These are phyloP conservation scores for Yarrowia yakushimensis DNA, from an alignment of 805 yeast genomes.

Conservation along the genomic window DNA sequence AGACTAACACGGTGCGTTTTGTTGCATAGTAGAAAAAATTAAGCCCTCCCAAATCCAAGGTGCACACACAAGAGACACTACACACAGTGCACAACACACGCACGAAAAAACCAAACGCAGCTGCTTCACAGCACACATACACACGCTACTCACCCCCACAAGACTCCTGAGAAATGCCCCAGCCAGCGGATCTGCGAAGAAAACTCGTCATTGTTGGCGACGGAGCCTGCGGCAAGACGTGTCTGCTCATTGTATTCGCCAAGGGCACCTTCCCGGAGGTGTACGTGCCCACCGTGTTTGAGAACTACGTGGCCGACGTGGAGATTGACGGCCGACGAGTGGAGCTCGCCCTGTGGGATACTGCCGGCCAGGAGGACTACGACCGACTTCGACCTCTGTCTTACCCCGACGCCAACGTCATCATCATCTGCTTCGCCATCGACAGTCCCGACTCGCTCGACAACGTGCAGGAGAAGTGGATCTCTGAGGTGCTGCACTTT, in stretches of 20 bases:
- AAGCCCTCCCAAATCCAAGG: background rate
- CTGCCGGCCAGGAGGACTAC: constrained; percentile 98
- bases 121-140: background rate
- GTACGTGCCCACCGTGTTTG: constrained; percentile 94
- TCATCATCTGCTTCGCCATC: constrained; percentile 84
- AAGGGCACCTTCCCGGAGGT: constrained; percentile 92
- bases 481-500: constrained; percentile 87
- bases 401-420: constrained; percentile 89
- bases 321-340: constrained; percentile 88
- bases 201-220: constrained; percentile 94
- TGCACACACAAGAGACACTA: background rate
- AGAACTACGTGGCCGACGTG: constrained; percentile 95
- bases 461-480: constrained; percentile 95
- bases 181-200: constrained; percentile 35
- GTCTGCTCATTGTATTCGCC: constrained; percentile 77
- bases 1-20: background rate
- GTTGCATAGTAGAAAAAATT: background rate
- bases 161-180: constrained; percentile 23
- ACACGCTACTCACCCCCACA: background rate
- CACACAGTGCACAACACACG: constrained; percentile 15
- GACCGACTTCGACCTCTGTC: constrained; percentile 88
- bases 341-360: constrained; percentile 95
- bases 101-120: constrained; percentile 8
- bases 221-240: constrained; percentile 97
- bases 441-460: constrained; percentile 90